A percentile compares a stretch with the other conserved stretches of the same genome.
Conservation (phyloP, 2,329 filamentous ascomycete genomes). For the Tricladium varicosporioides region DNA sequence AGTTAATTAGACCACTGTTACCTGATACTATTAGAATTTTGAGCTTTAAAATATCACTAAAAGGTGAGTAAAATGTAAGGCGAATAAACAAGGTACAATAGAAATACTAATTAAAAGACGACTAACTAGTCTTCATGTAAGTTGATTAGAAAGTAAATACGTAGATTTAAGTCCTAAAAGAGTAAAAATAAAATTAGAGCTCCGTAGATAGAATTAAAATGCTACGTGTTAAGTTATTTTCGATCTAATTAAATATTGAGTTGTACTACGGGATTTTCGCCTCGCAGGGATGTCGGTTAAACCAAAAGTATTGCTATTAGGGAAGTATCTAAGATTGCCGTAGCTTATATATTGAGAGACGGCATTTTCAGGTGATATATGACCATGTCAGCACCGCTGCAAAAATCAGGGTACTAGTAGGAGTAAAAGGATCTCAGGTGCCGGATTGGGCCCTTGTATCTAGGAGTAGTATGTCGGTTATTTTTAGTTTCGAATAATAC, state of each 20-base stretch:
- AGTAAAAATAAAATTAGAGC: neutral
- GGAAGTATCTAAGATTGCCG: neutral
- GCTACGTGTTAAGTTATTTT: neutral
- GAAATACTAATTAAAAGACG: neutral
- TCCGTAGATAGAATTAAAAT: neutral
- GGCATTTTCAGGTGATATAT: neutral
- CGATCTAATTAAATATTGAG: neutral
- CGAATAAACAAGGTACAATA: slow-evolving; percentile 2
- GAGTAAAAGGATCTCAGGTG: neutral
- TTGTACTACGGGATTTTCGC: neutral
- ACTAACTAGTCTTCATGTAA: neutral
- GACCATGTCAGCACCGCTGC: neutral
- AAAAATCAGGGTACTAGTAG: neutral
- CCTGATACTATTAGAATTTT: slow-evolving; percentile 2
- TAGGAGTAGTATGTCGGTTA: neutral
- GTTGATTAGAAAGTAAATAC: neutral
- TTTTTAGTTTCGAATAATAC: neutral
- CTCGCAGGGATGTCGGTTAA: neutral
- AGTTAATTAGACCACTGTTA: neutral
- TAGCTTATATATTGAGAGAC: neutral
- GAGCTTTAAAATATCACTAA: neutral
- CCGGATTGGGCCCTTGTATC: neutral
- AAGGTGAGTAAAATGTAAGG: neutral
- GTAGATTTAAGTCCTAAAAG: neutral
- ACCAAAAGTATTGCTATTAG: neutral